Percentiles rank a stretch among this genome's conserved stretches.
phyloP scores from a whole-genome alignment of 345 rosid genomes.

The Eucalyptus leucophloia region DNA sequence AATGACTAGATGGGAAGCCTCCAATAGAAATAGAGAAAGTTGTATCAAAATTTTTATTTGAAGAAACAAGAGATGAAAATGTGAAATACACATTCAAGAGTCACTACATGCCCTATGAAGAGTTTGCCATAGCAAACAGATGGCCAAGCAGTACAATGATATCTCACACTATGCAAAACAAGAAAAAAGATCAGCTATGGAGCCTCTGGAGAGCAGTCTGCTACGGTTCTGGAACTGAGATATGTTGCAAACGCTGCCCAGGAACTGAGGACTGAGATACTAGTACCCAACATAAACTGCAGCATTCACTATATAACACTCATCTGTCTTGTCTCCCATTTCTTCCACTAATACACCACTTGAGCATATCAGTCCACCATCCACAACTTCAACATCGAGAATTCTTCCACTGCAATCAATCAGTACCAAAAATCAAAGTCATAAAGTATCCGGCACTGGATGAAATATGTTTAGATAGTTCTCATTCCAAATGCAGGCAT shows the following conservation, averaged over 20 bases:
- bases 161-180: not conserved
- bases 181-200: not conserved
- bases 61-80: not conserved
- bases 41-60: not conserved
- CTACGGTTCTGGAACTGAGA: not conserved
- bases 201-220: not conserved
- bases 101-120: not conserved
- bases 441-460: not conserved
- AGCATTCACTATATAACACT: conserved; percentile 81
- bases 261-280: not conserved
- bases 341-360: conserved; percentile 76
- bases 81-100: not conserved
- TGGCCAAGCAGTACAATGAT: not conserved
- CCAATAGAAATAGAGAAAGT: not conserved
- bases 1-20: not conserved
- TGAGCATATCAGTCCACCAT: conserved; percentile 84
- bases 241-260: not conserved
- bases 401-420: conserved; percentile 42
- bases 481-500: not conserved
- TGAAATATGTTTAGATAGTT: not conserved
- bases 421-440: not conserved
- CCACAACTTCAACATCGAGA: conserved; percentile 60
- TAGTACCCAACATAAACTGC: conserved; percentile 85
- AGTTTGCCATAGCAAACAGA: not conserved
- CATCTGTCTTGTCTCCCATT: conserved; percentile 85